These are phyloP conservation scores for Cladosporium austrohemisphaericum DNA, from an alignment of 2,329 filamentous ascomycete genomes.

Conservation along the genomic window DNA sequence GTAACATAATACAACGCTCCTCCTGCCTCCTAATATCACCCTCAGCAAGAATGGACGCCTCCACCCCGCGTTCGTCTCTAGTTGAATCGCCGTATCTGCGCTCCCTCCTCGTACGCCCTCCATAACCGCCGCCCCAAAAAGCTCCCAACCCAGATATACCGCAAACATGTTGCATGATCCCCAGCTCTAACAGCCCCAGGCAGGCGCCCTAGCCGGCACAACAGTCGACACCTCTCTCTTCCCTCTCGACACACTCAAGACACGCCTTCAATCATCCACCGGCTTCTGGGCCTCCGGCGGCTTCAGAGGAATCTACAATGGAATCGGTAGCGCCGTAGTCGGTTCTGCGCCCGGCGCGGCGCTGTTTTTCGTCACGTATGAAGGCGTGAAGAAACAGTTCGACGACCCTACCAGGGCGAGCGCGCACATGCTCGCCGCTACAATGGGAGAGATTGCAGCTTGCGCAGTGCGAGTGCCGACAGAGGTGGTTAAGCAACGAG, in stretches of 20 bases:
- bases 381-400: constrained; percentile 27
- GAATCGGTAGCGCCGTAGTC: constrained; percentile 82
- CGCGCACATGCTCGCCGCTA: constrained; percentile 78
- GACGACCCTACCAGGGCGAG: constrained; percentile 25
- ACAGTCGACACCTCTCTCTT: constrained; percentile 96
- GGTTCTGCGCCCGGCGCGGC: constrained; percentile 91
- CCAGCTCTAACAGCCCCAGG: constrained; percentile 42
- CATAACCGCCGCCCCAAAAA: background rate
- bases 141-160: background rate
- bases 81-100: constrained; percentile 47
- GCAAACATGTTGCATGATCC: constrained; percentile 3
- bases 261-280: constrained; percentile 78
- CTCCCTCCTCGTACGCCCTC: constrained; percentile 42
- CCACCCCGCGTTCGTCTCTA: constrained; percentile 11
- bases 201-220: constrained; percentile 87
- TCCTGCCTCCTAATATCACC: background rate
- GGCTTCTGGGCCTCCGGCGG: constrained; percentile 81
- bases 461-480: constrained; percentile 91
- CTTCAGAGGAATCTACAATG: constrained; percentile 87
- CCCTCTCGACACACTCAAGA: constrained; percentile 98
- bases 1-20: too few relatives aligned
- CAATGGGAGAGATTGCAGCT: constrained; percentile 82
- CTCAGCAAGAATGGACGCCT: constrained; percentile 8
- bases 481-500: constrained; percentile 94
- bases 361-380: constrained; percentile 70